These are phyloP conservation scores for Suillus americanus DNA, from an alignment of 768 basidiomycete species.

Conservation along the genomic window DNA sequence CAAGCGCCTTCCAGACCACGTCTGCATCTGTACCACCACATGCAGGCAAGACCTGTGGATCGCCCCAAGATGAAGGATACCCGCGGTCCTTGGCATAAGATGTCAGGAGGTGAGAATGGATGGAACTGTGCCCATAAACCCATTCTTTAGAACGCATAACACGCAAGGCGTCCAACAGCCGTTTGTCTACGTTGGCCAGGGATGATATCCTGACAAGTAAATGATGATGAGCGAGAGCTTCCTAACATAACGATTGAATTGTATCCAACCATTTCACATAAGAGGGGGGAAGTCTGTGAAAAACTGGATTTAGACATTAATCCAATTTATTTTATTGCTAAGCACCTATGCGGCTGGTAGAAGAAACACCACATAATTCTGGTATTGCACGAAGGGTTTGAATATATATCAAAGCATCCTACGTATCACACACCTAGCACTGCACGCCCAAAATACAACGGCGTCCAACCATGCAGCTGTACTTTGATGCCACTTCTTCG, in stretches of 20 bases:
- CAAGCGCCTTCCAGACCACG: slow-evolving; percentile 54
- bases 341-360: slow-evolving; percentile 70
- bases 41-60: slow-evolving; percentile 58
- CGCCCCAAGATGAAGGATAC: slow-evolving; percentile 60
- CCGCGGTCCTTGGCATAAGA: slow-evolving; percentile 56
- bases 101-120: slow-evolving; percentile 41
- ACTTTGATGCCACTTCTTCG: slow-evolving; percentile 30
- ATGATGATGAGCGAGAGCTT: not conserved
- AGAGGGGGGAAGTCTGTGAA: slow-evolving; percentile 35
- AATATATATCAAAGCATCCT: not conserved
- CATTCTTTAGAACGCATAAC: slow-evolving; percentile 53
- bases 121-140: slow-evolving; percentile 53
- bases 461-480: slow-evolving; percentile 59
- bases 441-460: slow-evolving; percentile 74
- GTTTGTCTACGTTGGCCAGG: slow-evolving; percentile 65
- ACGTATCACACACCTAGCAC: slow-evolving; percentile 56
- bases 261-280: slow-evolving; percentile 61
- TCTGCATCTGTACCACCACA: slow-evolving; percentile 57
- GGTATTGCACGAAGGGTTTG: slow-evolving; percentile 1
- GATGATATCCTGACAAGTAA: slow-evolving; percentile 52
- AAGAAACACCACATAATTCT: slow-evolving; percentile 93
- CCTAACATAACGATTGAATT: not conserved
- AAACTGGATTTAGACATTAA: slow-evolving; percentile 5
- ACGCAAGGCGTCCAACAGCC: slow-evolving; percentile 54
- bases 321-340: not conserved